Evolutionary conservation across 768 basidiomycete genomes (phyloP), one percentile per base, ranked within the genome.

Genomic region (Lactifluus echinatus): DNA sequence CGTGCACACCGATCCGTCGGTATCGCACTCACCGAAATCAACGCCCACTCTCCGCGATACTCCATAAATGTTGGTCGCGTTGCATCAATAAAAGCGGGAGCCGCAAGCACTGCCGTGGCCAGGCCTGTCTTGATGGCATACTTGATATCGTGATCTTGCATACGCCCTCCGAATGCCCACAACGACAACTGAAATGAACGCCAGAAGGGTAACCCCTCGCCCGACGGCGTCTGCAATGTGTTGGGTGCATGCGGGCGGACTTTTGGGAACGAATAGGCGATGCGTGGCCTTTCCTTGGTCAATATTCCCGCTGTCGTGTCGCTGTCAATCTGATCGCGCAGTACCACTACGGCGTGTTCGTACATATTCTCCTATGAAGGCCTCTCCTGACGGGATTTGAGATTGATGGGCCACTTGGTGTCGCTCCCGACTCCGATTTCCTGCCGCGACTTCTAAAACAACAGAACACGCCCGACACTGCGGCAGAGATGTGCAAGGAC

Each of bases 11-110:
- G n/a, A 12, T 26, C 28, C 36, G 42, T 17, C 36, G 55, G 49
- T 60, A 50, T n/a, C 19, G 31, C 28, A 73, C 80, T 66, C 60
- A 89, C 92, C 44, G 93, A 93, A 52, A 98, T 89, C 66, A 99
- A 73, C 1, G 93, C 93, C 95, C 95, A 99, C 72, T 97, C 93
- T 34, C 94, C 94, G 64, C 84, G 80, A 64, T 87, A 93, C 46
- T 84, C 79, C 42, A 89, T 74, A 66, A 96, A 97, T 3, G 82
- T 70, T 4, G 84, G 85, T 24, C 93, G 76, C 1, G 89, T 93
- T 17, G 70, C 60, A 52, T 89, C 87, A 57, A 89, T 84, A 70
- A 95, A 97, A 0, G 94, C 94, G 2, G 94, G 93, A 0, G 87
- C 78, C 0, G 93, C 86, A 3, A 98, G 74, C 24, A 96, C 70